Evolutionary conservation across 768 basidiomycete species (phyloP).

Genomic region (Gymnopilus junonius): DNA sequence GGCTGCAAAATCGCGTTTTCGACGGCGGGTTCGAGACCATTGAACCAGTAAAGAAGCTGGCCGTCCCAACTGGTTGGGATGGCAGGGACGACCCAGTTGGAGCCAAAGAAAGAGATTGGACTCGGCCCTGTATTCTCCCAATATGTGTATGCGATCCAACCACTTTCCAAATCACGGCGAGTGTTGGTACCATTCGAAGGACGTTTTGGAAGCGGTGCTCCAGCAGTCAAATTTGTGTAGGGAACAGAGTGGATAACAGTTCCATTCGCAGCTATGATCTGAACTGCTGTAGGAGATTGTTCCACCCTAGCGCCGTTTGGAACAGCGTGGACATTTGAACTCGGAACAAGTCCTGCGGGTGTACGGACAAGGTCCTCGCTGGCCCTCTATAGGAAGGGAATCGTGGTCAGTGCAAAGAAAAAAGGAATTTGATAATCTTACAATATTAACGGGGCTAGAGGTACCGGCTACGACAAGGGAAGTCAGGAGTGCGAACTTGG

Average conservation of each 20-base stretch:
- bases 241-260: not conserved
- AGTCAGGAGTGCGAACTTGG: not conserved
- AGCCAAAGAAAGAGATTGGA: not conserved
- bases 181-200: not conserved
- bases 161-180: not conserved
- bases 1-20: not conserved
- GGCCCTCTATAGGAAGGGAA: not conserved
- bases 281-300: not conserved
- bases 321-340: not conserved
- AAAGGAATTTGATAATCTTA: not conserved
- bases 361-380: not conserved
- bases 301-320: not conserved
- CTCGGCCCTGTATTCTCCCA: not conserved
- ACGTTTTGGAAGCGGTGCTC: not conserved
- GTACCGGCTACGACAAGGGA: not conserved
- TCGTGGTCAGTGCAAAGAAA: not conserved
- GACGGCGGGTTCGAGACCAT: not conserved
- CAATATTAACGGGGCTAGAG: not conserved
- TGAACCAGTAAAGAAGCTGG: constrained; percentile 1
- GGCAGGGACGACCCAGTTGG: not conserved
- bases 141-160: not conserved
- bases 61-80: not conserved
- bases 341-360: not conserved
- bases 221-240: not conserved
- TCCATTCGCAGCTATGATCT: not conserved